Evolutionary conservation across 306 rosid species (phyloP).

Genomic region (Astragalus glycyphyllos): DNA sequence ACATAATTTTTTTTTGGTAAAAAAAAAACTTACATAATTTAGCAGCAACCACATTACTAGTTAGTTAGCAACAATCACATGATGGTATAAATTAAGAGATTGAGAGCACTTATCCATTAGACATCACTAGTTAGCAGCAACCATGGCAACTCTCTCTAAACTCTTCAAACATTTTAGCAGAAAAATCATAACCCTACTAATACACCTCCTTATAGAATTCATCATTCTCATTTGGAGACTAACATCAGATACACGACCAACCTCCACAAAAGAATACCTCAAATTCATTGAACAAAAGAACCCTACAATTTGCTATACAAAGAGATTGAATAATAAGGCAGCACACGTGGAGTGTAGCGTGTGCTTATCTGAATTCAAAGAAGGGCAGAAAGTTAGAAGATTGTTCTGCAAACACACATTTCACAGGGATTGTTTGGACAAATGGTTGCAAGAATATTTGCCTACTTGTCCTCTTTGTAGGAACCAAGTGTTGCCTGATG

Average conservation of each 20-base stretch:
- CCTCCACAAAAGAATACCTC: slow-evolving; percentile 62
- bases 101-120: no score
- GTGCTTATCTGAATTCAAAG: slow-evolving; percentile 77
- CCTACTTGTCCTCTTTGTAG: slow-evolving; percentile 94
- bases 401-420: slow-evolving; percentile 78
- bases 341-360: slow-evolving; percentile 63
- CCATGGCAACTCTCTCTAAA: slow-evolving; percentile 60
- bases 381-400: slow-evolving; percentile 70
- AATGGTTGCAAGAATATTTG: slow-evolving; percentile 70
- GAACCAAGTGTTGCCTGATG: slow-evolving; percentile 67
- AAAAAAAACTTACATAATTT: no score
- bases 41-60: no score
- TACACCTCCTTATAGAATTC: slow-evolving; percentile 57
- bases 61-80: no score
- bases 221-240: slow-evolving; percentile 50
- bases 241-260: slow-evolving; percentile 48
- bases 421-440: slow-evolving; percentile 83
- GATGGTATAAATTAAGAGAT: no score
- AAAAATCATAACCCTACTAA: slow-evolving; percentile 55
- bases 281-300: slow-evolving; percentile 69
- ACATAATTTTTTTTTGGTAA: no score
- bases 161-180: slow-evolving; percentile 58
- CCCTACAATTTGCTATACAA: slow-evolving; percentile 60
- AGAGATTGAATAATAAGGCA: background rate
- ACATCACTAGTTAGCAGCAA: no score